A percentile compares a stretch with the other conserved stretches of the same genome.
Evolutionary conservation across 495 filamentous ascomycete species (phyloP).

Genomic region (Thermochaetoides thermophila): DNA sequence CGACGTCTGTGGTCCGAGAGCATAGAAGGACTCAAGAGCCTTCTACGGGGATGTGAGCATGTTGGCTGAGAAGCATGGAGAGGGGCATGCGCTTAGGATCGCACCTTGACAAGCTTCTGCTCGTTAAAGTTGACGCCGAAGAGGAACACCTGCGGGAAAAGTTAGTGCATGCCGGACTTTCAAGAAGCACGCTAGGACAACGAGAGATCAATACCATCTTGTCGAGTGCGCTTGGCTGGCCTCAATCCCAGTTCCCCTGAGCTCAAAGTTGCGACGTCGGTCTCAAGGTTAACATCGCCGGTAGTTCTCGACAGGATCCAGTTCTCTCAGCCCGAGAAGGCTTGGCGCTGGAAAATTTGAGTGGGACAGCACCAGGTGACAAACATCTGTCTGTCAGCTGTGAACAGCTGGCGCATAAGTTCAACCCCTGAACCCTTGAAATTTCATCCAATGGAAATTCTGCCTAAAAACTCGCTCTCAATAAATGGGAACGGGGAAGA

Average conservation of each 20-base stretch:
- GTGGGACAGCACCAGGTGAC: too few relatives aligned
- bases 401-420: background rate
- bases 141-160: conserved; percentile 53
- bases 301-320: too few relatives aligned
- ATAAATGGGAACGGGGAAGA: background rate
- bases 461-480: background rate
- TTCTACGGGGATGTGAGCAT: conserved; percentile 36
- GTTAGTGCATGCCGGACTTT: background rate
- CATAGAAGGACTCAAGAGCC: conserved; percentile 80
- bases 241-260: too few relatives aligned
- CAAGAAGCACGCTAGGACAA: background rate
- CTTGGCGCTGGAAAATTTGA: too few relatives aligned
- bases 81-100: conserved; percentile 15
- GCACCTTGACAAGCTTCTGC: conserved; percentile 62
- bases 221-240: conserved; percentile 7
- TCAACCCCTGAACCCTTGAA: background rate
- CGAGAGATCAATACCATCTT: conserved; percentile 18
- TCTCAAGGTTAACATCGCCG: conserved; percentile 4
- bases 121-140: conserved; percentile 78
- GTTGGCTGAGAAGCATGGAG: background rate
- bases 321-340: too few relatives aligned
- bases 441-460: too few relatives aligned
- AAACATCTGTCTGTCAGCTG: too few relatives aligned
- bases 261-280: too few relatives aligned
- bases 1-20: conserved; percentile 58